Conservation (phyloP, 495 filamentous ascomycete genomes). For the Talaromyces ruber region DNA sequence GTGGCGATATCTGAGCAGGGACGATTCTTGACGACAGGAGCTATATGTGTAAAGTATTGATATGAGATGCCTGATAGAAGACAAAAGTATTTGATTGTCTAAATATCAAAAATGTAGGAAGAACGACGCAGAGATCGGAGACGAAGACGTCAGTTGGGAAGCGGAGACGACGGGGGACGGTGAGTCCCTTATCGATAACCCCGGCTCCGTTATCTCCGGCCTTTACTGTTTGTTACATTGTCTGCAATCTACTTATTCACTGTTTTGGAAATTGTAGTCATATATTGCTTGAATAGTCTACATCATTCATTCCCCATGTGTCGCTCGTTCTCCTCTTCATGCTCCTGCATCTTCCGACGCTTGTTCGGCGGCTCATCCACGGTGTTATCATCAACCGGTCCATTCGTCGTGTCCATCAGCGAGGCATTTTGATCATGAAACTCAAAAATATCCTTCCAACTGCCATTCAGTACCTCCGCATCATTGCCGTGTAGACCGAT, state of each 20-base stretch:
- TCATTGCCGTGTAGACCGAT: slow-evolving; percentile 54
- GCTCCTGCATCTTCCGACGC: not conserved
- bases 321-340: not conserved
- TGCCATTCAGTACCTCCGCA: slow-evolving; percentile 47
- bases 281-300: no score
- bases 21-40: not conserved
- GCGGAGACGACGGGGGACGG: not conserved
- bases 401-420: not conserved
- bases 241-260: no score
- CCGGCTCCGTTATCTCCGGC: not conserved
- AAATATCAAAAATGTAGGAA: not conserved
- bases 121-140: not conserved
- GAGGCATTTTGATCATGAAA: slow-evolving; percentile 6
- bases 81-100: not conserved
- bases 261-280: no score
- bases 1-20: not conserved
- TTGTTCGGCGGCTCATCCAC: not conserved
- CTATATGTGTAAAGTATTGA: not conserved
- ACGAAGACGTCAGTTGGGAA: not conserved
- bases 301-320: not conserved
- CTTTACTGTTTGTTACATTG: not conserved
- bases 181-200: not conserved
- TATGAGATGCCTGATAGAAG: not conserved
- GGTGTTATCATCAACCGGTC: not conserved
- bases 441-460: slow-evolving; percentile 50